Evolutionary conservation across 2,329 filamentous ascomycete species (phyloP), one percentile per base, ranked within the genome.

Genomic region (Rutstroemia sp.): DNA sequence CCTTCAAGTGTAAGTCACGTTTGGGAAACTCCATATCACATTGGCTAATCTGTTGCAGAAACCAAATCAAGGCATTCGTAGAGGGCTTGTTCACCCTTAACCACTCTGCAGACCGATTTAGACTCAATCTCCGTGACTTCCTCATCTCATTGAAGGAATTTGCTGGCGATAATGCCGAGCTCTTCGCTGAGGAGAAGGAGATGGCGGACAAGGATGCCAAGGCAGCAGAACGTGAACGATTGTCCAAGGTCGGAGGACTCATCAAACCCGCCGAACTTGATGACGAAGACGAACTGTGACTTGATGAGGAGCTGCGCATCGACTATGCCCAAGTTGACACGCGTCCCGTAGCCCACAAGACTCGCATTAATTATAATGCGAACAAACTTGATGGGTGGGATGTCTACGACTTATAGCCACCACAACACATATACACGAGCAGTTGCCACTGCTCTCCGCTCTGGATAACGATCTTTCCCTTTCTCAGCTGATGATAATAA

Each of bases 241-340:
- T 90, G 61, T 89, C 92, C 75, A 97, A 96, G 79, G 90, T 99
- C 56, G 92, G 94, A 64, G 94, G 95, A 68, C 79, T 99, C 60
- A 79, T 99, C 68, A 97, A 99, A 79, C 95, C 94, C 50, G 94
- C 91, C n/a, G 94, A 99, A 72, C 82, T 99, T 70, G 92, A 91
- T 52, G 85, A 87, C 62, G 82, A 91, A 63, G 89, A 92, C 66
- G 89, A 92, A 68, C 79, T 92, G 73, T 96, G 91, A 96, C 89
- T 92, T 61, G 75, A 82, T 46, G 72, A 83, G 71, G 86, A 90
- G 71, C 72, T 89, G 48, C 76, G 85, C 65, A 78, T 74, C 54
- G 85, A 88, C 71, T 80, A 65, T 52, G 61, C 60, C 34, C 54
- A 65, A 30, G 55, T 55, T 19, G 58, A 63, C 45, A 47, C 54